Conservation (phyloP, 2,329 filamentous ascomycete genomes). For the Verticillium dahliae region DNA sequence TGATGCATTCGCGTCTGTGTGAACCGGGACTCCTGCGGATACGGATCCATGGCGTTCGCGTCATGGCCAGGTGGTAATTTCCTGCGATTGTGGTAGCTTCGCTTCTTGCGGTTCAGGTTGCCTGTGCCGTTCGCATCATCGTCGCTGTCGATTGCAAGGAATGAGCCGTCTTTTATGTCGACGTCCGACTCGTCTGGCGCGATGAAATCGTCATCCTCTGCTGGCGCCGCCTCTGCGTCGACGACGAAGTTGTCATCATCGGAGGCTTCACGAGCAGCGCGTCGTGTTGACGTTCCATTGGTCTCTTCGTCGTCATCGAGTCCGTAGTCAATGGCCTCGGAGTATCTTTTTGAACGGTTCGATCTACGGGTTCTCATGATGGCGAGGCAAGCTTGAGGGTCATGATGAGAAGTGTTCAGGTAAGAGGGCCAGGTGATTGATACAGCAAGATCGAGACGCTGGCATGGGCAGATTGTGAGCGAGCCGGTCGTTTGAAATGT, state of each 20-base stretch:
- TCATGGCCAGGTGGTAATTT: neutral
- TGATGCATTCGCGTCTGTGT: conserved; percentile 26
- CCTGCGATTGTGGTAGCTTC: neutral
- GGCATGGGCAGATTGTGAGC: too few species aligned
- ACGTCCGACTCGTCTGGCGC: conserved; percentile 10
- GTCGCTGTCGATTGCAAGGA: neutral
- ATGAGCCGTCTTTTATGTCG: neutral
- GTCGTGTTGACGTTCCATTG: neutral
- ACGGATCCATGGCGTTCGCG: conserved; percentile 5
- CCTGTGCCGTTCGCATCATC: conserved; percentile 2
- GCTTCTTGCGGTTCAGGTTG: conserved; percentile 15
- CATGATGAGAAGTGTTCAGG: neutral
- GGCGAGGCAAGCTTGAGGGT: neutral
- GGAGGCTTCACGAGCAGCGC: conserved; percentile 16
- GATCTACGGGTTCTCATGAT: conserved; percentile 29
- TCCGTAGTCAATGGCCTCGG: conserved; percentile 23
- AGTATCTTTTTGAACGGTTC: conserved; percentile 27
- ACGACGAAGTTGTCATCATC: conserved; percentile 21
- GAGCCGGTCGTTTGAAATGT: too few species aligned
- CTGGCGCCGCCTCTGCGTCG: conserved; percentile 6
- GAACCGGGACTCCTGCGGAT: conserved; percentile 6
- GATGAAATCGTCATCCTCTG: conserved; percentile 22
- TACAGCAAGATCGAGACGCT: too few species aligned
- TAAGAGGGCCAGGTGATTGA: too few species aligned
- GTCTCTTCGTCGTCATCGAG: conserved; percentile 24